phyloP scores from a whole-genome alignment of 2,329 filamentous ascomycete genomes.

The Trichoderma sp. region DNA sequence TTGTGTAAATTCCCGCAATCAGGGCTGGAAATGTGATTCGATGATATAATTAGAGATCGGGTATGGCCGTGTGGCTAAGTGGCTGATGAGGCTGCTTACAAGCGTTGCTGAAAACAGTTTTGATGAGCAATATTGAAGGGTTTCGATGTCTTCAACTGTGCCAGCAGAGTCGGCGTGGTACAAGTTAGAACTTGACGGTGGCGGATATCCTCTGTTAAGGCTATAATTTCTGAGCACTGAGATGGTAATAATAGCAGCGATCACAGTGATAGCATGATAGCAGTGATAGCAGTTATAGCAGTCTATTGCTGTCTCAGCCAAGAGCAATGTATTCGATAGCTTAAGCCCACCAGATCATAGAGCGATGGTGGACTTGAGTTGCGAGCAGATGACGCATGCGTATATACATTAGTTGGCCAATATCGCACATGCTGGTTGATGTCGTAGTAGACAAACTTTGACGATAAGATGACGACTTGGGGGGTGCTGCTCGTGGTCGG shows the following conservation, averaged over 20 bases:
- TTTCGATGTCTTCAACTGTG: background rate
- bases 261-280: too few species aligned
- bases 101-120: background rate
- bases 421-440: conserved; percentile 9
- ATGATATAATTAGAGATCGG: background rate
- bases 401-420: conserved; percentile 24
- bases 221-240: too few species aligned
- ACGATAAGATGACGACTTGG: conserved; percentile 19
- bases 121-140: background rate
- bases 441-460: conserved; percentile 6
- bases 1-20: background rate
- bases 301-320: too few species aligned
- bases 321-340: background rate
- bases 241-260: too few species aligned
- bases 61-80: background rate
- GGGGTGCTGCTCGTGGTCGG: conserved; percentile 25
- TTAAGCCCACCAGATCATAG: background rate
- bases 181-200: background rate
- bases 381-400: conserved; percentile 5
- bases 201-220: background rate
- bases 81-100: background rate
- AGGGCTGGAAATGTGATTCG: background rate
- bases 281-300: too few species aligned
- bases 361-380: background rate
- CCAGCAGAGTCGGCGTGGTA: background rate